Evolutionary conservation across 495 filamentous ascomycete genomes (phyloP).

Genomic region (Cetradonia linearis): DNA sequence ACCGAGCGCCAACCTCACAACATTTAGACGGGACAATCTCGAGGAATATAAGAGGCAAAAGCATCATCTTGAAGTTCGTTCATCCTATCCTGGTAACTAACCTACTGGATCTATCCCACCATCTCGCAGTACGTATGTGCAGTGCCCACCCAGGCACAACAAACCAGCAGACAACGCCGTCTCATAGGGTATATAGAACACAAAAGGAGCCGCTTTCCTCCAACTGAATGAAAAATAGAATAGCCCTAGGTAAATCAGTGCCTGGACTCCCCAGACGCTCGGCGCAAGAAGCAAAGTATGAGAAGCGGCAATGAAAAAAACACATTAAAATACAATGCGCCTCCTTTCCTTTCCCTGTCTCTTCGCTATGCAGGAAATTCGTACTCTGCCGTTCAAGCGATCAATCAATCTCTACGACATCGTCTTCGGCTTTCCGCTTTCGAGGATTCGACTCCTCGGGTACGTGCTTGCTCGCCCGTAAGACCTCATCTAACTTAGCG

Average conservation of each 20-base stretch:
- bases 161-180: neutral
- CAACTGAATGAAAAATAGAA: too few relatives aligned
- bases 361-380: neutral
- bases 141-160: neutral
- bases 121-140: neutral
- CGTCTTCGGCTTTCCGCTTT: conserved; percentile 19
- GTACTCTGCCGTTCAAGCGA: neutral
- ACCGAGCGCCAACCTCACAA: neutral
- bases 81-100: too few relatives aligned
- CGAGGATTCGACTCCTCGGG: conserved; percentile 5
- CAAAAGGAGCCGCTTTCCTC: neutral
- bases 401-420: conserved; percentile 20
- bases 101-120: too few relatives aligned
- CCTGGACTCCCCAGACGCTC: neutral
- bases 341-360: neutral
- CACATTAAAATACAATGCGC: neutral
- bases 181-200: neutral
- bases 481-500: conserved; percentile 20
- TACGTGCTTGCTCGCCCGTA: conserved; percentile 5
- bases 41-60: neutral
- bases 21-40: neutral
- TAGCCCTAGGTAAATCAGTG: too few relatives aligned
- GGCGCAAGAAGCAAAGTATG: too few relatives aligned
- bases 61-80: neutral
- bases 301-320: too few relatives aligned